Evolutionary conservation across 2,329 filamentous ascomycete genomes (phyloP).

Genomic region (Cladophialophora psammophila): DNA sequence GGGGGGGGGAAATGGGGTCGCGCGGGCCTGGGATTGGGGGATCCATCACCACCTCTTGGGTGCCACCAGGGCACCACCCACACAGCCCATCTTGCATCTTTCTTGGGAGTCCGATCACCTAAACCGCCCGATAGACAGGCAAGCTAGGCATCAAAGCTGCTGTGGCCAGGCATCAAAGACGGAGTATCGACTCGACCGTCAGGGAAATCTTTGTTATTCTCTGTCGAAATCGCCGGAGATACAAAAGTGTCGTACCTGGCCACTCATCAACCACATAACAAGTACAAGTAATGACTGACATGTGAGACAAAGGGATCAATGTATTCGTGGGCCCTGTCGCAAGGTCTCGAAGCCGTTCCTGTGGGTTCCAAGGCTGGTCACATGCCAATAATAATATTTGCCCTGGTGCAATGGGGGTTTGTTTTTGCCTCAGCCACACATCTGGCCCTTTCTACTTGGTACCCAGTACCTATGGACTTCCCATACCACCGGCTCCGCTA

Average conservation of each 20-base stretch:
- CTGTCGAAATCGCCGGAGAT: background rate
- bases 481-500: background rate
- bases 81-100: conserved; percentile 4
- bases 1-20: conserved; percentile 13
- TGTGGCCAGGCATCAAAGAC: background rate
- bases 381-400: conserved; percentile 14
- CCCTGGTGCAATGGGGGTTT: background rate
- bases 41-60: background rate
- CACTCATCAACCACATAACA: background rate
- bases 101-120: conserved; percentile 4
- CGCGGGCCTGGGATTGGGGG: conserved; percentile 4
- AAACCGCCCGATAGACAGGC: background rate
- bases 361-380: conserved; percentile 9
- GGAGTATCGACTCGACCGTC: background rate
- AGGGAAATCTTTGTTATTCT: conserved; percentile 1
- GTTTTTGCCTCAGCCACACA: conserved; percentile 18
- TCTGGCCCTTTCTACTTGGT: background rate
- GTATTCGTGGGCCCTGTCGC: background rate
- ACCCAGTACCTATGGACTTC: background rate
- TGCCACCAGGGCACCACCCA: conserved; percentile 13
- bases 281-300: conserved; percentile 4
- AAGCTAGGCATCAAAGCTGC: background rate
- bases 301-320: conserved; percentile 8
- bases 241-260: background rate
- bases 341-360: no score